These are phyloP conservation scores for Fusarium miscanthi DNA, from an alignment of 2,329 filamentous ascomycete genomes.

Conservation along the genomic window DNA sequence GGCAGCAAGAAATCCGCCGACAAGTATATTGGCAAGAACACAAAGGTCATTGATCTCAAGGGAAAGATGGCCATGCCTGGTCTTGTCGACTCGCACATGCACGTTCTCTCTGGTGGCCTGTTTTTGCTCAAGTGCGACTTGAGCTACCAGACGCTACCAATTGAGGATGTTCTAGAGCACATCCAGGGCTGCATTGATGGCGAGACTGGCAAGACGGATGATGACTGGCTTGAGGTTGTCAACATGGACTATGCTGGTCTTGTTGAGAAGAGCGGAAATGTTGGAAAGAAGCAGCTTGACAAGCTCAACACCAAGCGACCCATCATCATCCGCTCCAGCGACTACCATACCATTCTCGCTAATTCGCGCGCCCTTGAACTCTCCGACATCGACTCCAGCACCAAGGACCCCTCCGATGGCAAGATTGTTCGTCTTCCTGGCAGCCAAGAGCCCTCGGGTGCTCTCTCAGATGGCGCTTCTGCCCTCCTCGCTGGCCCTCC, in stretches of 20 bases:
- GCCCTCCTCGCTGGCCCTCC: constrained; percentile 37
- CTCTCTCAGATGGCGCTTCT: constrained; percentile 40
- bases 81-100: constrained; percentile 46
- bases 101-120: constrained; percentile 38
- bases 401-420: constrained; percentile 36
- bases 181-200: constrained; percentile 41
- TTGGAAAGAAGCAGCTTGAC: constrained; percentile 39
- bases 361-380: constrained; percentile 41
- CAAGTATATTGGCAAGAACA: constrained; percentile 40
- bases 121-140: constrained; percentile 44
- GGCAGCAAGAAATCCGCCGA: constrained; percentile 33
- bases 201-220: constrained; percentile 35
- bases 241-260: constrained; percentile 43
- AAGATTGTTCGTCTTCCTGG: constrained; percentile 42
- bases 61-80: constrained; percentile 48
- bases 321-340: constrained; percentile 40
- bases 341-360: constrained; percentile 40
- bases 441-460: constrained; percentile 42
- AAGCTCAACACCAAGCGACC: constrained; percentile 39
- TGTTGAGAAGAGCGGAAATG: constrained; percentile 31
- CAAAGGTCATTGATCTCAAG: constrained; percentile 42
- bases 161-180: constrained; percentile 32
- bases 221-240: constrained; percentile 44
- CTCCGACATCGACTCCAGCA: constrained; percentile 38
- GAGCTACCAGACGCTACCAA: constrained; percentile 42